These are phyloP conservation scores for Magnusiomyces paraingens DNA, from an alignment of 1,139 yeast genomes.

Conservation along the genomic window DNA sequence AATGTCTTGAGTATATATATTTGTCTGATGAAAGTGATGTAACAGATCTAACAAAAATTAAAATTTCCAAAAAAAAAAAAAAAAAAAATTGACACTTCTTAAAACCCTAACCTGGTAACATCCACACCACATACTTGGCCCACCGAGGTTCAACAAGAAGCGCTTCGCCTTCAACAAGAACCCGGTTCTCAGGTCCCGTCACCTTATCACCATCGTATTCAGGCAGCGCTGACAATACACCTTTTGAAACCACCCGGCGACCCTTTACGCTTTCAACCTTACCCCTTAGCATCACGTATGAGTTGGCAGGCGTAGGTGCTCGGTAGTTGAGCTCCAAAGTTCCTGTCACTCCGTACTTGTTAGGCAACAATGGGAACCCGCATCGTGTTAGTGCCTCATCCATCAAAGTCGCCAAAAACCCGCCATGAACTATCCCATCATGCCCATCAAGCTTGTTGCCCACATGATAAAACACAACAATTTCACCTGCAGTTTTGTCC, in stretches of 20 bases:
- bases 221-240: slow-evolving; percentile 7
- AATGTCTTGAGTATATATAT: too few relatives aligned
- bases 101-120: slow-evolving; percentile 2
- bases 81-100: too few relatives aligned
- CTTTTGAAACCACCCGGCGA: slow-evolving; percentile 11
- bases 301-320: slow-evolving; percentile 9
- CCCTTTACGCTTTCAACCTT: slow-evolving; percentile 11
- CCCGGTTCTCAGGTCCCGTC: slow-evolving; percentile 11
- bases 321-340: slow-evolving; percentile 12
- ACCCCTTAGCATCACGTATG: slow-evolving; percentile 8
- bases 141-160: slow-evolving; percentile 28
- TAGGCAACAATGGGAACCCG: slow-evolving; percentile 16
- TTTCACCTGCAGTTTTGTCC: slow-evolving; percentile 14
- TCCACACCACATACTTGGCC: slow-evolving; percentile 27
- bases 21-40: too few relatives aligned
- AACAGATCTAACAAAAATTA: too few relatives aligned
- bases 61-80: too few relatives aligned
- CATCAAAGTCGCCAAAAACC: slow-evolving; percentile 14
- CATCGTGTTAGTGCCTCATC: slow-evolving; percentile 15
- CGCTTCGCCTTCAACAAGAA: slow-evolving; percentile 23
- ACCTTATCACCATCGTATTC: slow-evolving; percentile 1
- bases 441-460: slow-evolving; percentile 7
- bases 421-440: slow-evolving; percentile 12
- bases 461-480: slow-evolving; percentile 12
- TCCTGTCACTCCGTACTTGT: slow-evolving; percentile 16